phyloP scores from a whole-genome alignment of 108 stramenopile genomes.

The Stephanodiscus triporus region DNA sequence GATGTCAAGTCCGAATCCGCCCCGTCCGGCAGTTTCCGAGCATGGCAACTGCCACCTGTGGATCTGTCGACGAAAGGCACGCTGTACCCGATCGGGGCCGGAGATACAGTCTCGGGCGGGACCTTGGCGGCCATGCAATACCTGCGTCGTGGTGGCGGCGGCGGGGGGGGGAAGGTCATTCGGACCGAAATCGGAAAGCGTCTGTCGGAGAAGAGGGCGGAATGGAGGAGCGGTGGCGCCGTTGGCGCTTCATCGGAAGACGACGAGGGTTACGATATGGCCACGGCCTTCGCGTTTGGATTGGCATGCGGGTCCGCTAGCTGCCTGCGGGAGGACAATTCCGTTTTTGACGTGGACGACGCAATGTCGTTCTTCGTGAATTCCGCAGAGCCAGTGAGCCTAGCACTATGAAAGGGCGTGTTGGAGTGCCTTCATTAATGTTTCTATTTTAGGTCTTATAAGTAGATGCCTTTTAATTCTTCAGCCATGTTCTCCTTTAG shows the following conservation, averaged over 20 bases:
- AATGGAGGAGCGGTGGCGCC: constrained; percentile 26
- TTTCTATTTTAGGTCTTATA: too few relatives aligned
- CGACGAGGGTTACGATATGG: constrained; percentile 20
- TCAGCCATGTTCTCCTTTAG: too few relatives aligned
- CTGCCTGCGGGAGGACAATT: constrained; percentile 83
- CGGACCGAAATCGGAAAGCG: constrained; percentile 1
- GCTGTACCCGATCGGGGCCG: constrained; percentile 87
- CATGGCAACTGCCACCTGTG: constrained; percentile 55
- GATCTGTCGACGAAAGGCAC: constrained; percentile 38
- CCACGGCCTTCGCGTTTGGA: constrained; percentile 71
- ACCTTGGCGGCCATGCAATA: constrained; percentile 79
- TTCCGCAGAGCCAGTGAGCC: too few relatives aligned
- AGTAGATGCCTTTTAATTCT: too few relatives aligned
- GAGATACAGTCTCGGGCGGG: constrained; percentile 86
- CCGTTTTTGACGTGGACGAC: constrained; percentile 66
- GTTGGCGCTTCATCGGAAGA: neutral
- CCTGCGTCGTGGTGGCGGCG: constrained; percentile 29
- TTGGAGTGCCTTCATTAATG: too few relatives aligned
- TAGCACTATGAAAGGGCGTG: too few relatives aligned
- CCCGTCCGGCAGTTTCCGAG: constrained; percentile 8
- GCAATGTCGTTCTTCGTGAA: constrained; percentile 55
- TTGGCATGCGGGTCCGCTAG: constrained; percentile 81
- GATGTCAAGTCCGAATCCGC: constrained; percentile 18
- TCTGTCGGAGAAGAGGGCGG: constrained; percentile 5
- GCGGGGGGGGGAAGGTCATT: constrained; percentile 17